Conservation (phyloP, 306 rosid genomes). For the Biancaea sappan region DNA sequence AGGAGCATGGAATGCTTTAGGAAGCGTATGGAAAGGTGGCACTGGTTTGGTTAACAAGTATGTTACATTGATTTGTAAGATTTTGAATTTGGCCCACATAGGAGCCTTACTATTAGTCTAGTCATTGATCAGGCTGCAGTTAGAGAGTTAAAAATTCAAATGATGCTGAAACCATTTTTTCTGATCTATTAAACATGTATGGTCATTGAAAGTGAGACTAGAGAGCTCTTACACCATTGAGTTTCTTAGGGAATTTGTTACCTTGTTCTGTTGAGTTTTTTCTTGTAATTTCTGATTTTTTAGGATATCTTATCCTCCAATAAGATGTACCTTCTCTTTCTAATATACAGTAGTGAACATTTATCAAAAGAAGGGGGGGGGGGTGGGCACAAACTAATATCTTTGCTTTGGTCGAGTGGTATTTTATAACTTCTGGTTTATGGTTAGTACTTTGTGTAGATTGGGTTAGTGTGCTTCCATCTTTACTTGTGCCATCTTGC, state of each 20-base stretch:
- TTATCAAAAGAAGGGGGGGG: too few species aligned
- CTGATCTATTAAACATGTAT: slow-evolving; percentile 22
- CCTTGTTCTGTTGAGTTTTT: too few species aligned
- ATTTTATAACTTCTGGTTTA: background rate
- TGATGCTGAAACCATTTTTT: background rate
- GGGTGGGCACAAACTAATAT: background rate
- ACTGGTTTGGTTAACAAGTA: slow-evolving; percentile 73
- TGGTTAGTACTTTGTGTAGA: too few species aligned
- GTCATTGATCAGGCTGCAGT: background rate
- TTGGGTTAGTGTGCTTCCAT: too few species aligned
- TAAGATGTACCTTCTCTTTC: too few species aligned
- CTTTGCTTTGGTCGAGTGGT: background rate
- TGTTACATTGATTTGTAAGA: slow-evolving; percentile 26
- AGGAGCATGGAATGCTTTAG: slow-evolving; percentile 91
- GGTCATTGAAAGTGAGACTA: background rate
- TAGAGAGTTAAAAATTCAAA: background rate
- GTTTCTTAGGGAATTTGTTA: too few species aligned
- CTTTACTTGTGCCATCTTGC: too few species aligned
- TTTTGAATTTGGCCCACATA: background rate
- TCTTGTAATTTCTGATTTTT: too few species aligned
- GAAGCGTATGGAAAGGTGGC: slow-evolving; percentile 85
- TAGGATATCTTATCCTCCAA: too few species aligned
- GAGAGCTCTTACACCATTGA: too few species aligned
- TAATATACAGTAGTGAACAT: too few species aligned
- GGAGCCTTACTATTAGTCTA: slow-evolving; percentile 13